phyloP scores from a whole-genome alignment of 192 early-diverging fungal species.

The Linnemannia hyalina region DNA sequence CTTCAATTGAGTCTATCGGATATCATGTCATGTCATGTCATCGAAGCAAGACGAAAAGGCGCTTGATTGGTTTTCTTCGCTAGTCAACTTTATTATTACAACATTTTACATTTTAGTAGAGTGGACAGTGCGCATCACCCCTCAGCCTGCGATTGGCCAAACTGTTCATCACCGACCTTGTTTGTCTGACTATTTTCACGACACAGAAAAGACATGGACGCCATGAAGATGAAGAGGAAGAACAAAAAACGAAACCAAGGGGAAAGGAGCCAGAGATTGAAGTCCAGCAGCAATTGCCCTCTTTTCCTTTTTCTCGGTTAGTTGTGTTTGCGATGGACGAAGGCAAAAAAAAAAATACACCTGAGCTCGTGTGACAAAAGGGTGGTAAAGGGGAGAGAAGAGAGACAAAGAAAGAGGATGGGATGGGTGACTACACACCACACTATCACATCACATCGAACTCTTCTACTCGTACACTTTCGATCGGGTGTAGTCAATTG shows the following conservation, averaged over 20 bases:
- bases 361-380: neutral
- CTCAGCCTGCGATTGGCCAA: neutral
- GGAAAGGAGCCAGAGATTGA: neutral
- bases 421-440: neutral
- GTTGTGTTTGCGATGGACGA: too few relatives aligned
- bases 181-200: neutral
- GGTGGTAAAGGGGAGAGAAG: neutral
- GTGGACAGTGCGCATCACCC: constrained; percentile 24
- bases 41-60: neutral
- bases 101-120: neutral
- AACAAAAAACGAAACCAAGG: neutral
- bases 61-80: neutral
- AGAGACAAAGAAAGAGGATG: neutral
- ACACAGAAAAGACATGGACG: too few relatives aligned
- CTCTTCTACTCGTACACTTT: too few relatives aligned
- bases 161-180: neutral
- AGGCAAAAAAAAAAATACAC: too few relatives aligned
- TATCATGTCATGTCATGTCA: neutral
- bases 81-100: neutral
- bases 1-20: neutral
- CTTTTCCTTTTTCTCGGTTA: too few relatives aligned
- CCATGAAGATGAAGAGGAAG: neutral
- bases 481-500: too few relatives aligned
- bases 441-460: neutral
- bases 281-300: neutral